Conservation (phyloP, 352 stramenopile species). For the Nothophytophthora sp. region DNA sequence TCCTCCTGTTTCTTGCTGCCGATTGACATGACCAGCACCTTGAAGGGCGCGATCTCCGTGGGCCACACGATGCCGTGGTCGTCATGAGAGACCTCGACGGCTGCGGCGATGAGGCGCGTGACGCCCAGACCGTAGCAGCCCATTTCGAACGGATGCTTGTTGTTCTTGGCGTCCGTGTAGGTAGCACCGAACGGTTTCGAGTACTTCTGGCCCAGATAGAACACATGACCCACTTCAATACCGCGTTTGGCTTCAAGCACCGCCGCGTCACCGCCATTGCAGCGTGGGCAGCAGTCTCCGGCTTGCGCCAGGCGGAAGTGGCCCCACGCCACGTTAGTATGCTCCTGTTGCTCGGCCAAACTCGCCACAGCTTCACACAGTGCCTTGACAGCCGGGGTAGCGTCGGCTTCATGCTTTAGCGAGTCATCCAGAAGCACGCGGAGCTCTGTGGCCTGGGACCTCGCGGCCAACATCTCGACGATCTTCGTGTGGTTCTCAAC, state of each 20-base stretch:
- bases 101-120: constrained; percentile 73
- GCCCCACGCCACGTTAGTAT: constrained; percentile 25
- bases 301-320: constrained; percentile 70
- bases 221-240: constrained; percentile 90
- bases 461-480: constrained; percentile 17
- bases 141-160: constrained; percentile 81
- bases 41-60: constrained; percentile 75
- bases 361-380: constrained; percentile 17
- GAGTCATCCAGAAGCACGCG: constrained; percentile 77
- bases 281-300: constrained; percentile 66
- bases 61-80: constrained; percentile 83
- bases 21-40: constrained; percentile 80
- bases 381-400: constrained; percentile 16
- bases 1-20: constrained; percentile 60
- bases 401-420: constrained; percentile 22
- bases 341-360: constrained; percentile 15
- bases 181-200: constrained; percentile 77
- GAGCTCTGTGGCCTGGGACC: constrained; percentile 21
- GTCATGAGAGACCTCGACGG: constrained; percentile 84
- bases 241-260: constrained; percentile 71
- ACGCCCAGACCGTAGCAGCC: constrained; percentile 90
- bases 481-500: constrained; percentile 25
- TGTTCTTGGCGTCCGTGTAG: constrained; percentile 48
- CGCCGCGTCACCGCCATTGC: constrained; percentile 26
- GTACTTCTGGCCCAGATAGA: constrained; percentile 91